Conservation (phyloP, 352 stramenopile species). For the Phytophthora vignae region DNA sequence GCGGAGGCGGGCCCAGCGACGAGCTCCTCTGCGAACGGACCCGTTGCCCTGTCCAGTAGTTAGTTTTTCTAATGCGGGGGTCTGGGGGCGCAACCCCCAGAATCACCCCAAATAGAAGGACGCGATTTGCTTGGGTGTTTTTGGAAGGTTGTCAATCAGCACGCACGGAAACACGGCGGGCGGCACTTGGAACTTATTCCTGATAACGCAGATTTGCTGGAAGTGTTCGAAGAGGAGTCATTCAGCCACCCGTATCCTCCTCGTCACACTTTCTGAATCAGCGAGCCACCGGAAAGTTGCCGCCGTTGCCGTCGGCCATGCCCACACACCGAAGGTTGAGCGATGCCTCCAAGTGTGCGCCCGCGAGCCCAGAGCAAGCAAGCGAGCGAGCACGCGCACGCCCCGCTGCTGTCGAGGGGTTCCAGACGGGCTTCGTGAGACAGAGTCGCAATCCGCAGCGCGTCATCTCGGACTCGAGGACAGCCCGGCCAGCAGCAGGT, state of each 20-base stretch:
- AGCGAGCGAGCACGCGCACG: constrained; percentile 1
- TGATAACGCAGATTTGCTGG: constrained; percentile 21
- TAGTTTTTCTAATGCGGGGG: too few species aligned
- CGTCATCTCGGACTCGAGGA: constrained; percentile 9
- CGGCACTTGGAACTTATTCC: too few species aligned
- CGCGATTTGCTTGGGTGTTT: too few species aligned
- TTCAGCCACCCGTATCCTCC: constrained; percentile 11
- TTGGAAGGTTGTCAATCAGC: too few species aligned
- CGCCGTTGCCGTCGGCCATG: constrained; percentile 12
- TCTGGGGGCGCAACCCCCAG: too few species aligned
- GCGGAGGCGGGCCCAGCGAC: too few species aligned
- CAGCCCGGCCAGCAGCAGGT: constrained; percentile 1
- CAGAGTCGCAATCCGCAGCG: constrained; percentile 24
- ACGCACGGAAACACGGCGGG: constrained; percentile 14
- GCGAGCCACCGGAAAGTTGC: constrained; percentile 12
- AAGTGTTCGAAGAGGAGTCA: not conserved
- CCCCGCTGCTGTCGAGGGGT: constrained; percentile 25
- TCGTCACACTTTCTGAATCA: constrained; percentile 38
- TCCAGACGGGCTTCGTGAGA: constrained; percentile 24
- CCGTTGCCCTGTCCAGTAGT: too few species aligned
- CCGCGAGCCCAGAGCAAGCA: not conserved
- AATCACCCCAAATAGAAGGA: too few species aligned
- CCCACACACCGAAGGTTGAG: not conserved
- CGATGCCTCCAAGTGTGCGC: too few species aligned
- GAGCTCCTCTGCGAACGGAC: too few species aligned